Percentiles rank a stretch among this genome's conserved stretches.
Evolutionary conservation across 2,329 filamentous ascomycete species (phyloP).

Genomic region (Monilinia laxa): DNA sequence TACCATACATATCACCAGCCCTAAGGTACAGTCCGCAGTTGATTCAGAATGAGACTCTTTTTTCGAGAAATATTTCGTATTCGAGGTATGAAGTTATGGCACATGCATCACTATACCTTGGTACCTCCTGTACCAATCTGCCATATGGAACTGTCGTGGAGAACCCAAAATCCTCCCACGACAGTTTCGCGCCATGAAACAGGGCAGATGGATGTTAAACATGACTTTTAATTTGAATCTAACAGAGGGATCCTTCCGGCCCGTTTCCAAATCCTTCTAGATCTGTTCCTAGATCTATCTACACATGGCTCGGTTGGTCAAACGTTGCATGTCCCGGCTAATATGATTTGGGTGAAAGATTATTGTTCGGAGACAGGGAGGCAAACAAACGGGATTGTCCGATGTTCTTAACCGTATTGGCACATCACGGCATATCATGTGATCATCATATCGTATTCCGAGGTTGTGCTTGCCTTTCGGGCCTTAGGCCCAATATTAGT

Average conservation of each 20-base stretch:
- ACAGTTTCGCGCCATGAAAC: conserved; percentile 4
- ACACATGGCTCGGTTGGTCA: conserved; percentile 10
- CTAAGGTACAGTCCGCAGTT: neutral
- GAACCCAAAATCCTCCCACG: neutral
- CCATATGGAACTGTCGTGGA: neutral
- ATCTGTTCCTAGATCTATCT: conserved; percentile 17
- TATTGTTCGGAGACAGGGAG: neutral
- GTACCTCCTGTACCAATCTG: neutral
- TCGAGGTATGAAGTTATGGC: neutral
- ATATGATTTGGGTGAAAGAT: neutral
- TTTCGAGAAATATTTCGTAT: neutral
- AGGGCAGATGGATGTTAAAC: neutral
- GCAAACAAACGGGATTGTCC: neutral
- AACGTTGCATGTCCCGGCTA: conserved; percentile 7
- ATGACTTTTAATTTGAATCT: conserved; percentile 2
- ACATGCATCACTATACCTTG: neutral
- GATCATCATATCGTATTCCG: neutral
- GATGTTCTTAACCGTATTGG: neutral
- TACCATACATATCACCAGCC: neutral
- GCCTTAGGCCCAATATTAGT: neutral
- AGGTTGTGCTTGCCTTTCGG: neutral
- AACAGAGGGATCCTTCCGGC: conserved; percentile 6
- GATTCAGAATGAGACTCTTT: neutral
- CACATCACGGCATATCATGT: neutral
- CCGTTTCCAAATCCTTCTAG: conserved; percentile 18